phyloP scores from a whole-genome alignment of 2,329 filamentous ascomycete genomes.

The Fusarium nanum region DNA sequence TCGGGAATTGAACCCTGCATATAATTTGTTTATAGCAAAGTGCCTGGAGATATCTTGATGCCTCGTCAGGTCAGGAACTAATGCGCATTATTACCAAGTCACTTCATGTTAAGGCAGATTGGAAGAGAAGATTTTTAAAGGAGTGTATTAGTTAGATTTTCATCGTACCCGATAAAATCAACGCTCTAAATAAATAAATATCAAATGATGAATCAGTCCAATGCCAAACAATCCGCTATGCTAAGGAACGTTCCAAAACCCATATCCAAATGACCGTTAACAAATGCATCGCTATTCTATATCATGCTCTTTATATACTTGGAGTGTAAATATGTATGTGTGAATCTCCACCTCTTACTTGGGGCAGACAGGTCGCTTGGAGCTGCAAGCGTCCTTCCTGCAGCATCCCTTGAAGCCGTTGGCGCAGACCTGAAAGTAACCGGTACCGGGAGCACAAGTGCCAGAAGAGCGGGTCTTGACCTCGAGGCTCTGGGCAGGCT shows the following conservation, averaged over 20 bases:
- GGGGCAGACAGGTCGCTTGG: slow-evolving; percentile 31
- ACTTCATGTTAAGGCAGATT: too few relatives aligned
- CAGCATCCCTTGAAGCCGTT: slow-evolving; percentile 36
- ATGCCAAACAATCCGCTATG: slow-evolving; percentile 17
- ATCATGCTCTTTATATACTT: slow-evolving; percentile 4
- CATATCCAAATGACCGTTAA: background rate
- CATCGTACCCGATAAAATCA: slow-evolving; percentile 27
- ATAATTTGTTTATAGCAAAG: too few relatives aligned
- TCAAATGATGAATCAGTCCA: slow-evolving; percentile 8
- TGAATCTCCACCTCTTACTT: slow-evolving; percentile 20
- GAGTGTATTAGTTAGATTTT: slow-evolving; percentile 38
- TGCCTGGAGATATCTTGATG: too few relatives aligned
- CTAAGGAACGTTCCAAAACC: slow-evolving; percentile 11
- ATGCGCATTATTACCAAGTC: background rate
- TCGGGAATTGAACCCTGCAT: background rate
- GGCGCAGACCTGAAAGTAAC: slow-evolving; percentile 26
- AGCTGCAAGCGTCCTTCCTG: slow-evolving; percentile 30
- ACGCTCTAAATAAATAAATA: slow-evolving; percentile 25
- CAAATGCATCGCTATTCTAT: slow-evolving; percentile 14
- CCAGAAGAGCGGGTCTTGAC: slow-evolving; percentile 16
- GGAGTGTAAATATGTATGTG: background rate
- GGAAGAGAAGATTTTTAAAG: background rate
- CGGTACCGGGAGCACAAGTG: slow-evolving; percentile 15
- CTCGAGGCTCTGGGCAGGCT: slow-evolving; percentile 22
- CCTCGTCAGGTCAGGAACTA: too few relatives aligned